These are phyloP conservation scores for Jackrogersella multiformis DNA, from an alignment of 495 filamentous ascomycete genomes.

Conservation along the genomic window DNA sequence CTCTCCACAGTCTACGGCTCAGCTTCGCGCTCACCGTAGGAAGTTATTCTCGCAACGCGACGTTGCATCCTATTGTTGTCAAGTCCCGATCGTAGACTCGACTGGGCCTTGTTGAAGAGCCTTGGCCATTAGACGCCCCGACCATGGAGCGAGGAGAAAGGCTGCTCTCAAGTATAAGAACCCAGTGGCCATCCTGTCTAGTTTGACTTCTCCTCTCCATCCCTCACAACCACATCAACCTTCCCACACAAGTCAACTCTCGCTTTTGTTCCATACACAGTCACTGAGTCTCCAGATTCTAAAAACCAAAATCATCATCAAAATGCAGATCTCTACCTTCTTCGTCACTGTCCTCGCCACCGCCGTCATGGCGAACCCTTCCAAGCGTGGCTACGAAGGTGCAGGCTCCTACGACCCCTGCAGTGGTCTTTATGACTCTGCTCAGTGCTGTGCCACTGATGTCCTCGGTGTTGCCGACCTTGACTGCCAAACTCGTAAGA, in stretches of 20 bases:
- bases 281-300: conserved; percentile 38
- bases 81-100: conserved; percentile 1
- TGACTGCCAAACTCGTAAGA: conserved; percentile 56
- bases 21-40: neutral
- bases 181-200: conserved; percentile 14
- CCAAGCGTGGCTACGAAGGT: conserved; percentile 34
- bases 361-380: conserved; percentile 46
- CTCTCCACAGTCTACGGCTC: neutral
- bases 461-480: conserved; percentile 58
- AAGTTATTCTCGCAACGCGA: conserved; percentile 12
- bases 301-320: conserved; percentile 42
- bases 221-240: conserved; percentile 26
- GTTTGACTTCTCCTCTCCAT: conserved; percentile 21
- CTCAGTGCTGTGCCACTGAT: conserved; percentile 58
- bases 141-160: neutral
- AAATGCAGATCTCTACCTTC: conserved; percentile 53
- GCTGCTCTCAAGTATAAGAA: conserved; percentile 39
- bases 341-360: conserved; percentile 46
- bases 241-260: conserved; percentile 24
- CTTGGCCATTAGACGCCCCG: neutral
- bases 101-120: conserved; percentile 4
- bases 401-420: conserved; percentile 29
- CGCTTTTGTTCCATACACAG: conserved; percentile 33
- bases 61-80: conserved; percentile 19
- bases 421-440: conserved; percentile 38